Conservation (phyloP, 495 filamentous ascomycete species). For the Aspergillus ellipticus region DNA sequence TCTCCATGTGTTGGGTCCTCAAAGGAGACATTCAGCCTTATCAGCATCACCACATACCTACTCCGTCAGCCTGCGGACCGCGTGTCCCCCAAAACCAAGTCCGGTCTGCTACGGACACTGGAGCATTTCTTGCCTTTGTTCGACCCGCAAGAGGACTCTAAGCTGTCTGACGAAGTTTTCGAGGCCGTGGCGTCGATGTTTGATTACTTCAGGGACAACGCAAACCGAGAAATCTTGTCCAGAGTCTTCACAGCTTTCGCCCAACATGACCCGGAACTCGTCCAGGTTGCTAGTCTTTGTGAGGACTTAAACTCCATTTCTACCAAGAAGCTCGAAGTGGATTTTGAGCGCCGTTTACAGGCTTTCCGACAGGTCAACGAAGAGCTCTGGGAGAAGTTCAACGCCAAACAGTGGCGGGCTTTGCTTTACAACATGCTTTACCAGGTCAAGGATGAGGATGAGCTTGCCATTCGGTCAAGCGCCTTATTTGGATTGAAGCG, state of each 20-base stretch:
- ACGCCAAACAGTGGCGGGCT: constrained; percentile 82
- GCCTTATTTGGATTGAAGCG: constrained; percentile 74
- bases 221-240: constrained; percentile 66
- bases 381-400: constrained; percentile 47
- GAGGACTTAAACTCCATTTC: constrained; percentile 75
- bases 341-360: constrained; percentile 75
- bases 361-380: constrained; percentile 75
- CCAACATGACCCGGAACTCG: constrained; percentile 53
- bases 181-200: constrained; percentile 72
- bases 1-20: constrained; percentile 71
- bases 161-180: constrained; percentile 48
- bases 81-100: constrained; percentile 80
- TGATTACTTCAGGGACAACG: constrained; percentile 77
- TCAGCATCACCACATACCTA: constrained; percentile 73
- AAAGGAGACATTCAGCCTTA: constrained; percentile 63
- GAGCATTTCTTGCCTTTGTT: constrained; percentile 69
- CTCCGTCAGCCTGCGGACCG: constrained; percentile 76
- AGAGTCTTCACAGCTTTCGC: constrained; percentile 69
- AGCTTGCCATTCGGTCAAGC: constrained; percentile 80
- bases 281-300: constrained; percentile 67
- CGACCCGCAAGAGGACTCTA: constrained; percentile 44
- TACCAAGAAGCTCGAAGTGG: constrained; percentile 64
- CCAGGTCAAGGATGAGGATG: constrained; percentile 81
- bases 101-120: constrained; percentile 67
- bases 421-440: constrained; percentile 86